Conservation (phyloP, 1,139 yeast genomes). For the Geotrichum klebahnii region DNA sequence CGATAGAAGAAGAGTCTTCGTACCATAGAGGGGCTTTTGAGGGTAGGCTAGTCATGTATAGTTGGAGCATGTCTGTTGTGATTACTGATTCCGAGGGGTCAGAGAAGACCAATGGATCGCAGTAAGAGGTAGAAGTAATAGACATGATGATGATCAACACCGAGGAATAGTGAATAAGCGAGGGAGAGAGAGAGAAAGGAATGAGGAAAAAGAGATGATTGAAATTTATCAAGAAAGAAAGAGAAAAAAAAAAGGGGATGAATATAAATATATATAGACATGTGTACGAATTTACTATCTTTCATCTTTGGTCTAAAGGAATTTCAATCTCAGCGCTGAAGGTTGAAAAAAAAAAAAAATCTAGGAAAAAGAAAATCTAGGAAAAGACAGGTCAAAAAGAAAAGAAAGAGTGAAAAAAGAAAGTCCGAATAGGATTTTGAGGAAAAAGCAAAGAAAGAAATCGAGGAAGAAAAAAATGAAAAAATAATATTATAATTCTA, state of each 20-base stretch:
- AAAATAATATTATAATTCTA: not conserved
- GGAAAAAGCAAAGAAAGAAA: no score
- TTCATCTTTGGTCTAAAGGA: no score
- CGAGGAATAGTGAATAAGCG: not conserved
- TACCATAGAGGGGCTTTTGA: constrained; percentile 8
- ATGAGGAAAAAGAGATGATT: not conserved
- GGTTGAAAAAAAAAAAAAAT: no score
- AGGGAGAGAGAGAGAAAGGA: not conserved
- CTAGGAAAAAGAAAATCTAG: no score
- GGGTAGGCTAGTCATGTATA: constrained; percentile 11
- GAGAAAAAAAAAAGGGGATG: constrained; percentile 7
- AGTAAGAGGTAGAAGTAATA: no score
- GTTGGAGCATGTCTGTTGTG: constrained; percentile 19
- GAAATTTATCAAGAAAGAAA: constrained; percentile 6
- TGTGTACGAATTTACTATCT: no score
- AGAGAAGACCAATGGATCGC: constrained; percentile 16
- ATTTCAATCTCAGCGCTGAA: no score
- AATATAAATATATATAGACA: not conserved
- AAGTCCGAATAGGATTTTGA: no score
- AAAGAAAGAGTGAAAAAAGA: no score
- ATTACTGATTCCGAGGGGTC: constrained; percentile 14
- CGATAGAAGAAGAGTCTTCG: not conserved
- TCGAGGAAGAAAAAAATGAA: not conserved
- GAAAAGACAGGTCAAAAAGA: no score
- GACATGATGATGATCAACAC: not conserved